Percentiles rank a stretch among this genome's conserved stretches.
These are phyloP conservation scores for Fagopyrum esculentum DNA, from an alignment of 148 eudicot genomes.

Conservation along the genomic window DNA sequence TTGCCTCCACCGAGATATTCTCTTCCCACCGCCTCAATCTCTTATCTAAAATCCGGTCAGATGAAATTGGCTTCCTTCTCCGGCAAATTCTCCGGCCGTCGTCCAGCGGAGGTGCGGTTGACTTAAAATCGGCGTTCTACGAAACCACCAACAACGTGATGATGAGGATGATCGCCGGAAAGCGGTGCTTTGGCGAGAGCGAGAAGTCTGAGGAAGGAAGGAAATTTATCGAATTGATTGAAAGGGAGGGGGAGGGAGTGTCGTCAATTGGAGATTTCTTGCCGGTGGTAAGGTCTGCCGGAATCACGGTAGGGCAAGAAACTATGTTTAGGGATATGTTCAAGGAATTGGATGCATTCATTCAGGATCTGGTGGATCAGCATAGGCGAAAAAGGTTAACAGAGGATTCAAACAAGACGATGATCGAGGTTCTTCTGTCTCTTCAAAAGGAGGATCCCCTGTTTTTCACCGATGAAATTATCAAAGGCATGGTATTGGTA, in stretches of 20 bases:
- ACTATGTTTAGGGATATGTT: not conserved
- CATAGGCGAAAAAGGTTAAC: not conserved
- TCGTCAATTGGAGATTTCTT: conserved; percentile 15
- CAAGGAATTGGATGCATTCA: conserved; percentile 3
- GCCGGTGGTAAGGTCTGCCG: conserved; percentile 15
- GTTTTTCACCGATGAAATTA: conserved; percentile 13
- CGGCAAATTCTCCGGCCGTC: not conserved
- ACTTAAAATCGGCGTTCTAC: not conserved
- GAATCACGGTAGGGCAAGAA: conserved; percentile 1
- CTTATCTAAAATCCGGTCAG: not conserved
- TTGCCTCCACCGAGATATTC: conserved; percentile 4
- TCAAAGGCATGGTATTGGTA: conserved; percentile 15
- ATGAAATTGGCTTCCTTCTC: too few species aligned
- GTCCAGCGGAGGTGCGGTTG: not conserved
- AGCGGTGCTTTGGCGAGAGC: conserved; percentile 4
- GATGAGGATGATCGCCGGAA: conserved; percentile 21
- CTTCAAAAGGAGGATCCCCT: conserved; percentile 12
- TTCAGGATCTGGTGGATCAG: conserved; percentile 18
- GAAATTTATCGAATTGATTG: conserved; percentile 5
- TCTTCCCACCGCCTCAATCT: conserved; percentile 17
- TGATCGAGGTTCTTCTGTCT: conserved; percentile 14
- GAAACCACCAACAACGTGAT: conserved; percentile 17
- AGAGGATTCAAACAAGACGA: not conserved
- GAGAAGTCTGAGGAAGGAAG: conserved; percentile 8
- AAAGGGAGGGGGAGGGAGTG: not conserved